Evolutionary conservation across 495 filamentous ascomycete genomes (phyloP).

Genomic region (Penicillium roqueforti): DNA sequence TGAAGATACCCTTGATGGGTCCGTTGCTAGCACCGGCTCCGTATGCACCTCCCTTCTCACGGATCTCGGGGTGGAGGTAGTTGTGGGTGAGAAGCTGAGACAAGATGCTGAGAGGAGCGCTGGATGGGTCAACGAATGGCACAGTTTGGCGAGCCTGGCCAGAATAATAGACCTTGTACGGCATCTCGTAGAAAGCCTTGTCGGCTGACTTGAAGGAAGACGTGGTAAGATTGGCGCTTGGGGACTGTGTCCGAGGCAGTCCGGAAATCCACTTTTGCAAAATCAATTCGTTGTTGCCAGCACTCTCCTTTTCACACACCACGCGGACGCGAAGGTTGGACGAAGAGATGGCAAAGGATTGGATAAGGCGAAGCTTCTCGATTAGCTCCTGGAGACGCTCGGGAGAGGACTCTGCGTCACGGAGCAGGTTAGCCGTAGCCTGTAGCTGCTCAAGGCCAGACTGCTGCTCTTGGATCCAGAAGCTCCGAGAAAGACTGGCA

Average conservation of each 20-base stretch:
- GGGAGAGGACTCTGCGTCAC: conserved; percentile 48
- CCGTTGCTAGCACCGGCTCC: conserved; percentile 84
- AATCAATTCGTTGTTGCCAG: conserved; percentile 64
- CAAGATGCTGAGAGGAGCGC: conserved; percentile 79
- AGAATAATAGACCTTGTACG: conserved; percentile 96
- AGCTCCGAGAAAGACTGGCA: conserved; percentile 67
- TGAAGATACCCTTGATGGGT: conserved; percentile 77
- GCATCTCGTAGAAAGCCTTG: conserved; percentile 87
- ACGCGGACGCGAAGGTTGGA: conserved; percentile 70
- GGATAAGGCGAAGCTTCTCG: conserved; percentile 80
- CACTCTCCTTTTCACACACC: conserved; percentile 73
- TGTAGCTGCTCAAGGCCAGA: conserved; percentile 83
- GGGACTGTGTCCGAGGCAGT: conserved; percentile 44
- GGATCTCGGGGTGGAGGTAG: conserved; percentile 94
- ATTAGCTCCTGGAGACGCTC: conserved; percentile 72
- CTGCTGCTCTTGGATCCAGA: conserved; percentile 72
- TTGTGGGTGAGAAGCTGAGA: conserved; percentile 95
- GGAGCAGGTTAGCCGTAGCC: conserved; percentile 65
- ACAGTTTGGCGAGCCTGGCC: conserved; percentile 76
- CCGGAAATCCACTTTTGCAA: conserved; percentile 66
- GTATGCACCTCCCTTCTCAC: conserved; percentile 96
- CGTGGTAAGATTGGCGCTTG: conserved; percentile 28
- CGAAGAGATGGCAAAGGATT: conserved; percentile 63
- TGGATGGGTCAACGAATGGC: conserved; percentile 70
- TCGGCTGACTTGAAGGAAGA: conserved; percentile 37